These are phyloP conservation scores for Daedaleopsis sinensis DNA, from an alignment of 768 basidiomycete genomes.

Conservation along the genomic window DNA sequence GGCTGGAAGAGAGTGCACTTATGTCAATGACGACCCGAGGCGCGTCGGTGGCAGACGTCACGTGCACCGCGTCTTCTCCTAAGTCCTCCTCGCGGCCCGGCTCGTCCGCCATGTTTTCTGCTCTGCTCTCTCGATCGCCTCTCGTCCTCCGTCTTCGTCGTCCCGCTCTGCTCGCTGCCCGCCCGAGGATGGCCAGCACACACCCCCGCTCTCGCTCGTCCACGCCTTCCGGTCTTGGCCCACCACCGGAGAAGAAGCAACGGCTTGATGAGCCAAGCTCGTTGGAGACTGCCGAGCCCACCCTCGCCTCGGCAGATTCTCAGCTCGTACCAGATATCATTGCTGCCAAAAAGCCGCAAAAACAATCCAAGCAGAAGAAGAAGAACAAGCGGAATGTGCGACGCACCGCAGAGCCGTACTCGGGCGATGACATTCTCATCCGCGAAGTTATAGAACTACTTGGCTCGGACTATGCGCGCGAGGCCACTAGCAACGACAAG, in stretches of 20 bases:
- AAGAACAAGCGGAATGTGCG: slow-evolving; percentile 37
- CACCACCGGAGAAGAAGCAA: slow-evolving; percentile 34
- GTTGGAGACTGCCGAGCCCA: background rate
- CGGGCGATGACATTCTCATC: slow-evolving; percentile 74
- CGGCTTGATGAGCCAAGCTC: slow-evolving; percentile 24
- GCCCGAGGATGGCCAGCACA: slow-evolving; percentile 2
- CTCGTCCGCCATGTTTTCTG: slow-evolving; percentile 8
- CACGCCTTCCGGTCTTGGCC: background rate
- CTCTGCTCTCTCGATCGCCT: background rate
- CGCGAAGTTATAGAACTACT: slow-evolving; percentile 71
- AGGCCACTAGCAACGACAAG: slow-evolving; percentile 46
- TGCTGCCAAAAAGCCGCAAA: slow-evolving; percentile 12
- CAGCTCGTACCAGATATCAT: background rate
- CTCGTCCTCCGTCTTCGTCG: background rate
- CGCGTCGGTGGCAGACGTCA: slow-evolving; percentile 14
- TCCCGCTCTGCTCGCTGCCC: background rate
- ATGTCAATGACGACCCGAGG: background rate
- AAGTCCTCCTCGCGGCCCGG: background rate
- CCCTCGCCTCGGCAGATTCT: background rate
- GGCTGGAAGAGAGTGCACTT: background rate
- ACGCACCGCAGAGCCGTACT: slow-evolving; percentile 62
- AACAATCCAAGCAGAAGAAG: slow-evolving; percentile 33
- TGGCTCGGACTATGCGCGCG: slow-evolving; percentile 58
- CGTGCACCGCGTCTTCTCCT: slow-evolving; percentile 17
- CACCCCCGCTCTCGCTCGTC: slow-evolving; percentile 14